These are phyloP conservation scores for Leccinum rimulosum DNA, from an alignment of 768 basidiomycete species.

Conservation along the genomic window DNA sequence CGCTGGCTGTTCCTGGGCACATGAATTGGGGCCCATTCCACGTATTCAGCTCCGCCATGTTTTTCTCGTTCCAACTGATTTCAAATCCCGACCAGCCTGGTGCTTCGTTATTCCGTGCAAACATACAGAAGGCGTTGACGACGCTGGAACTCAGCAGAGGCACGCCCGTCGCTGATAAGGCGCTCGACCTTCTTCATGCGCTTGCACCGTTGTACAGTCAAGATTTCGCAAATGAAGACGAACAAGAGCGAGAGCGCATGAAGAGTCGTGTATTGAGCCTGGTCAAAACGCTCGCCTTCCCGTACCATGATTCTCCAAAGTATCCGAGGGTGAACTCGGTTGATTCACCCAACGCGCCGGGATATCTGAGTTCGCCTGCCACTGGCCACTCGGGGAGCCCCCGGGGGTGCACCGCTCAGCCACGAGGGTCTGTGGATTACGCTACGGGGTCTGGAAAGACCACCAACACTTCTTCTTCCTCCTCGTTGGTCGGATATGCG, in stretches of 20 bases:
- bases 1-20: slow-evolving; percentile 74
- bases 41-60: slow-evolving; percentile 84
- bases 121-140: slow-evolving; percentile 65
- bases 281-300: slow-evolving; percentile 76
- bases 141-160: slow-evolving; percentile 67
- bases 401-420: slow-evolving; percentile 24
- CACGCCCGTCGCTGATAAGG: slow-evolving; percentile 70
- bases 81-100: slow-evolving; percentile 78
- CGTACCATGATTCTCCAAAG: slow-evolving; percentile 70
- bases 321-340: slow-evolving; percentile 43
- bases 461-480: slow-evolving; percentile 17
- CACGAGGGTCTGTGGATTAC: slow-evolving; percentile 28
- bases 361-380: slow-evolving; percentile 50
- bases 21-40: slow-evolving; percentile 85
- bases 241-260: slow-evolving; percentile 55
- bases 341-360: slow-evolving; percentile 49
- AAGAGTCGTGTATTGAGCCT: slow-evolving; percentile 60
- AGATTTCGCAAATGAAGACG: slow-evolving; percentile 51
- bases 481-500: slow-evolving; percentile 28
- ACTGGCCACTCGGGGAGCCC: slow-evolving; percentile 61
- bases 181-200: slow-evolving; percentile 64
- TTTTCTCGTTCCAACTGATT: slow-evolving; percentile 88
- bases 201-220: slow-evolving; percentile 72
- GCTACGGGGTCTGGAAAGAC: slow-evolving; percentile 19
- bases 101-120: slow-evolving; percentile 70